Evolutionary conservation across 1,139 yeast genomes (phyloP).

Genomic region (Saccharomyces hybrid): DNA sequence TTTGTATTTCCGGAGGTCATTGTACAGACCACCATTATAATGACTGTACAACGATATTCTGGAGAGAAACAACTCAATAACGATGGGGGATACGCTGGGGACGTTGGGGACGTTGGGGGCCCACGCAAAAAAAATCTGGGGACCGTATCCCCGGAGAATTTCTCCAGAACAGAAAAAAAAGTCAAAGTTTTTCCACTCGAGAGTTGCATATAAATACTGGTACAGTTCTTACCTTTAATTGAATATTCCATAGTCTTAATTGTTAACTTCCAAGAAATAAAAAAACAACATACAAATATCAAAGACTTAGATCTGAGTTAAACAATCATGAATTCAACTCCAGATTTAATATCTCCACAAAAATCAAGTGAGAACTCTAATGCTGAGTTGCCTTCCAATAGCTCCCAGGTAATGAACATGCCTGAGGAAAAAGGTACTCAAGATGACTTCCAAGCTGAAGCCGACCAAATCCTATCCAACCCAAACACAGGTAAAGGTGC

Average conservation of each 20-base stretch:
- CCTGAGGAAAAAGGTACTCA: slow-evolving; percentile 20
- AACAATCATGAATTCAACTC: slow-evolving; percentile 16
- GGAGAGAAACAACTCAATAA: neutral
- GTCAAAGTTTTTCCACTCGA: neutral
- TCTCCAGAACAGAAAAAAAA: neutral
- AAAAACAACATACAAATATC: neutral
- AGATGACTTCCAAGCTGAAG: slow-evolving; percentile 18
- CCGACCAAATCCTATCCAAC: neutral
- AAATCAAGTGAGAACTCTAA: slow-evolving; percentile 11
- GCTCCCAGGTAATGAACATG: slow-evolving; percentile 7
- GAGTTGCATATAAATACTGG: neutral
- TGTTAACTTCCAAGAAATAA: neutral
- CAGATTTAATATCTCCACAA: slow-evolving; percentile 18
- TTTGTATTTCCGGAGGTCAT: neutral
- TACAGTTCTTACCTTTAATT: neutral
- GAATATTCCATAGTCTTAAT: slow-evolving; percentile 15
- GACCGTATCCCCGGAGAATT: neutral
- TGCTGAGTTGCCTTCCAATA: slow-evolving; percentile 12
- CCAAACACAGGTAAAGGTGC: slow-evolving; percentile 11
- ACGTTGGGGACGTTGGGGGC: neutral
- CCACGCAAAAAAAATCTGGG: neutral
- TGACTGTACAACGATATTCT: neutral
- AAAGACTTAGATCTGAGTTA: neutral
- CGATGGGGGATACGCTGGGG: neutral
- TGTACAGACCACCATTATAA: neutral